These are phyloP conservation scores for Termitomyces sp. DNA, from an alignment of 768 basidiomycete genomes.

Conservation along the genomic window DNA sequence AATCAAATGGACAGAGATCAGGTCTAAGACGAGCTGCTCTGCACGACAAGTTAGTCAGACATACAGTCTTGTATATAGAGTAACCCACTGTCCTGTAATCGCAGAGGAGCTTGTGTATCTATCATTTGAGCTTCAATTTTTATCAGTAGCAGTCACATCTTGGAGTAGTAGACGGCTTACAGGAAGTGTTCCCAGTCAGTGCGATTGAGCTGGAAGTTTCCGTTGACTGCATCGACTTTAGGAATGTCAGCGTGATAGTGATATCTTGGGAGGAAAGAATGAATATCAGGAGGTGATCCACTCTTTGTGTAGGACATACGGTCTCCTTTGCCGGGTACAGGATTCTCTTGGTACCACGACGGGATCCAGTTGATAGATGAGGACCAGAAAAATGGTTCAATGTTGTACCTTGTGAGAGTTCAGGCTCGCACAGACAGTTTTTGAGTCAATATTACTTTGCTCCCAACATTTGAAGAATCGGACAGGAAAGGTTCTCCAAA, in stretches of 20 bases:
- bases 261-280: too few species aligned
- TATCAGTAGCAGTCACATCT: too few species aligned
- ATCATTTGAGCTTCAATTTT: slow-evolving; percentile 25
- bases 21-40: slow-evolving; percentile 35
- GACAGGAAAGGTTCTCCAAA: too few species aligned
- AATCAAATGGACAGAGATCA: slow-evolving; percentile 43
- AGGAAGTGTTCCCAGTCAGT: too few species aligned
- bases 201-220: background rate
- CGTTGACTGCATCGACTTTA: slow-evolving; percentile 31
- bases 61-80: background rate
- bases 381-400: slow-evolving; percentile 66
- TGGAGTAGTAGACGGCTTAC: too few species aligned
- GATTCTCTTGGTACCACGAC: slow-evolving; percentile 52
- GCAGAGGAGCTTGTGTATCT: slow-evolving; percentile 34
- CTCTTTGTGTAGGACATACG: slow-evolving; percentile 30
- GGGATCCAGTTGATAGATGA: slow-evolving; percentile 66
- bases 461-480: too few species aligned
- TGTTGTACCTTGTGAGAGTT: slow-evolving; percentile 45
- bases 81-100: slow-evolving; percentile 23
- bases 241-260: slow-evolving; percentile 50
- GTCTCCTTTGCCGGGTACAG: slow-evolving; percentile 34
- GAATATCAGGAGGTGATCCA: background rate
- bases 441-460: too few species aligned
- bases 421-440: too few species aligned
- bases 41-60: background rate